These are phyloP conservation scores for Solanum paucissectum DNA, from an alignment of 257 asterid species.

Conservation along the genomic window DNA sequence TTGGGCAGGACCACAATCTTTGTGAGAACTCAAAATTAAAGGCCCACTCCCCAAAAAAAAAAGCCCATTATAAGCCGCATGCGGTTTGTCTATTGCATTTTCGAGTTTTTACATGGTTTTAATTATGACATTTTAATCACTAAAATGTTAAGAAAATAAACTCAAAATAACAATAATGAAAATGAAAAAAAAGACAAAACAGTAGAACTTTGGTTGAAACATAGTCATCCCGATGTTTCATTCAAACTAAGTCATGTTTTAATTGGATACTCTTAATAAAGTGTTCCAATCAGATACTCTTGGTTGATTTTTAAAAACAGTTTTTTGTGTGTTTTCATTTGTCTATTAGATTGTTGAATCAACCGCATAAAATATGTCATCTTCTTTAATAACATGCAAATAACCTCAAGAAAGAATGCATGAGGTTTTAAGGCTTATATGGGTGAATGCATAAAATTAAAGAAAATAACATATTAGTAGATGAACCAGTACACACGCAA, in stretches of 20 bases:
- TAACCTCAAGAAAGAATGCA: neutral
- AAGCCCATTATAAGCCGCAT: slow-evolving; percentile 19
- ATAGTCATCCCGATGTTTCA: neutral
- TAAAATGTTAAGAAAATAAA: neutral
- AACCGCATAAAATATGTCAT: neutral
- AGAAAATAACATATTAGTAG: neutral
- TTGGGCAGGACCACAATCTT: slow-evolving; percentile 18
- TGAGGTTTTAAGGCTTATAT: neutral
- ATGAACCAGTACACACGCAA: neutral
- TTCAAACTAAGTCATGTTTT: neutral
- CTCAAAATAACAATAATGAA: neutral
- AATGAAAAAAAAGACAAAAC: neutral
- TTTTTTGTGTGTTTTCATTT: neutral
- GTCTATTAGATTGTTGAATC: too few relatives aligned
- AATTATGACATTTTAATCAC: neutral
- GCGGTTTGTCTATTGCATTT: slow-evolving; percentile 15
- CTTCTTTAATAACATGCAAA: neutral
- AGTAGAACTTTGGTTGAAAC: neutral
- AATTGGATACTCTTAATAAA: neutral
- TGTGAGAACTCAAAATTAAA: neutral
- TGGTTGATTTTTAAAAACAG: neutral
- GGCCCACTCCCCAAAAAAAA: neutral
- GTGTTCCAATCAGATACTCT: neutral
- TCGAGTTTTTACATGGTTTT: neutral
- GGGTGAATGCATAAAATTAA: neutral